A percentile compares a stretch with the other conserved stretches of the same genome.
Conservation (phyloP, 2,329 filamentous ascomycete species). For the Curvularia verruculosa region DNA sequence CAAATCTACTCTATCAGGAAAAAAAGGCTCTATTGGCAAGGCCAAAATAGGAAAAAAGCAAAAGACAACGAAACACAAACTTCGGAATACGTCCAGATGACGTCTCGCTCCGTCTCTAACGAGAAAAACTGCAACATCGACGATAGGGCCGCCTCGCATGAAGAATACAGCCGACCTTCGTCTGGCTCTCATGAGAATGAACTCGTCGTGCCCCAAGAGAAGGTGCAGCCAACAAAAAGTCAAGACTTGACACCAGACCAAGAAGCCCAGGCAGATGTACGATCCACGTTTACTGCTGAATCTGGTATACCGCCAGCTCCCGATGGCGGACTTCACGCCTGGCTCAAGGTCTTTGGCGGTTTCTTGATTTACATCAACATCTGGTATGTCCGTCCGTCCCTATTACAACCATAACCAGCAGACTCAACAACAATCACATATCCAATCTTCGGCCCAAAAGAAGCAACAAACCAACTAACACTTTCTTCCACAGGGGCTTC, state of each 20-base stretch:
- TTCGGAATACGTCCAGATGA: conserved; percentile 11
- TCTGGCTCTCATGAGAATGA: conserved; percentile 8
- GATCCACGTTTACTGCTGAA: conserved; percentile 28
- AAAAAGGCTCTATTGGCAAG: neutral
- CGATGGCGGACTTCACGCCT: conserved; percentile 48
- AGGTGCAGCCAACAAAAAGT: conserved; percentile 4
- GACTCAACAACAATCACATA: neutral
- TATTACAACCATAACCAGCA: neutral
- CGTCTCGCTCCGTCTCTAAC: conserved; percentile 15
- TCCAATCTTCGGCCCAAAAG: too few relatives aligned
- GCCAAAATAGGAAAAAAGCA: neutral
- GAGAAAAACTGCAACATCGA: conserved; percentile 25
- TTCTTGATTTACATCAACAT: conserved; percentile 50
- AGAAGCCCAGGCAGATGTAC: conserved; percentile 28
- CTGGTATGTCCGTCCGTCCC: conserved; percentile 31
- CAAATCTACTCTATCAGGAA: neutral
- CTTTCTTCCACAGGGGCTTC: conserved; percentile 44
- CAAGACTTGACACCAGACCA: conserved; percentile 14
- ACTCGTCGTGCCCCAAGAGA: neutral
- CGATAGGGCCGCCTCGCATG: conserved; percentile 21
- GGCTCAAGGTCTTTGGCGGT: conserved; percentile 48
- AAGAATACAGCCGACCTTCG: conserved; percentile 22
- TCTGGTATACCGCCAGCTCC: conserved; percentile 42
- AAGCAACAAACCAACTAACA: neutral
- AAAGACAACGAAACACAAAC: neutral